Conservation (phyloP, 345 rosid species). For the Geranium brycei region DNA sequence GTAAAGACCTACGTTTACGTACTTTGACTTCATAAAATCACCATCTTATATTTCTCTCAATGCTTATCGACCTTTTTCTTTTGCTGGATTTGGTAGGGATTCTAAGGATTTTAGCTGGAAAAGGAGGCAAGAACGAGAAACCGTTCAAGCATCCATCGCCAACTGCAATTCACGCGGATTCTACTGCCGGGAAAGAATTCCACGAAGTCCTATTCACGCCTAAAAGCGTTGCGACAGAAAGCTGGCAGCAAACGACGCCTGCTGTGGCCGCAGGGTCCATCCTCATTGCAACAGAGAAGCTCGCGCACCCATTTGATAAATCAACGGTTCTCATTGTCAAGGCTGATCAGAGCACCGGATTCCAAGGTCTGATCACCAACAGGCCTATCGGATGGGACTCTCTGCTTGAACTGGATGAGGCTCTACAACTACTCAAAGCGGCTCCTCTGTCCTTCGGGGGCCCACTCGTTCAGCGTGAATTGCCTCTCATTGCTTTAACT, state of each 20-base stretch:
- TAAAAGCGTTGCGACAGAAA: not conserved
- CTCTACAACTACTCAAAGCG: conserved; percentile 41
- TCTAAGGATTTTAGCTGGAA: conserved; percentile 23
- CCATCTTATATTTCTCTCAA: too few relatives aligned
- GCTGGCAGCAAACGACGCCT: conserved; percentile 15
- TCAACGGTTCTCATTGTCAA: conserved; percentile 56
- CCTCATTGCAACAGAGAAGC: conserved; percentile 57
- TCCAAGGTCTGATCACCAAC: conserved; percentile 71
- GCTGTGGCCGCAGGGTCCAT: conserved; percentile 45
- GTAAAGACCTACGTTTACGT: too few relatives aligned
- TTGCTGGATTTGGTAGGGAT: conserved; percentile 30
- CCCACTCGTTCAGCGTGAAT: conserved; percentile 43
- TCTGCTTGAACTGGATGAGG: conserved; percentile 38
- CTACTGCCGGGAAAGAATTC: conserved; percentile 19
- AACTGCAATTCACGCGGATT: conserved; percentile 12
- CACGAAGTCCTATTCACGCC: conserved; percentile 32
- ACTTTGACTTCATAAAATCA: too few relatives aligned
- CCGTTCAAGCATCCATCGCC: conserved; percentile 16
- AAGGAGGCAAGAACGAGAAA: conserved; percentile 20
- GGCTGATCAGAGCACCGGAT: conserved; percentile 37
- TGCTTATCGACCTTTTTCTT: not conserved
- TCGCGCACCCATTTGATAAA: conserved; percentile 47
- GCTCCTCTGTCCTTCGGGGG: conserved; percentile 67
- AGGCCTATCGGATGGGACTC: conserved; percentile 65
- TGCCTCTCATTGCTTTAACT: conserved; percentile 58